phyloP scores from a whole-genome alignment of 1,284 basidiomycete genomes.

The Wolfiporia cocos region DNA sequence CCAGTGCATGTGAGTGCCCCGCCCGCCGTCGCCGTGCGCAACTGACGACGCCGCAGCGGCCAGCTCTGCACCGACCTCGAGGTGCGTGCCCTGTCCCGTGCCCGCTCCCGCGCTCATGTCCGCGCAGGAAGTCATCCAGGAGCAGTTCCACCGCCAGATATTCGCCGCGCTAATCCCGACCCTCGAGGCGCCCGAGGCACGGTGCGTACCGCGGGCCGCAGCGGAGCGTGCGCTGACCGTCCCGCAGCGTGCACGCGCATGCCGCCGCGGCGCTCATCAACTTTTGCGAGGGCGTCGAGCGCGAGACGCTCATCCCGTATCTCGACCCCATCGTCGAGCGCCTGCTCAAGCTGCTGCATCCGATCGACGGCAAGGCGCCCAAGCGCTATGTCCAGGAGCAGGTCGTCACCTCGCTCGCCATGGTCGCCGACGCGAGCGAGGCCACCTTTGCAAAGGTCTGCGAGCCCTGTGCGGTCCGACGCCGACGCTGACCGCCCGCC shows the following conservation, averaged over 20 bases:
- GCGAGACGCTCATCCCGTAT: constrained; percentile 66
- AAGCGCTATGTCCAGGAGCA: constrained; percentile 77
- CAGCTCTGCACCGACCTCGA: constrained; percentile 82
- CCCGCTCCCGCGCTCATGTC: neutral
- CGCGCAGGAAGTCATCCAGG: constrained; percentile 67
- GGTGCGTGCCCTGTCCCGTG: constrained; percentile 30
- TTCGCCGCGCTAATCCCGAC: constrained; percentile 68
- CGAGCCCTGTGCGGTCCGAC: constrained; percentile 3
- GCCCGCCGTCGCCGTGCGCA: constrained; percentile 1
- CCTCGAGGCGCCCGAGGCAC: constrained; percentile 68
- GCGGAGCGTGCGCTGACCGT: too few relatives aligned
- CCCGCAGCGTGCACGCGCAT: constrained; percentile 74
- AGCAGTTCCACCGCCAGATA: constrained; percentile 58
- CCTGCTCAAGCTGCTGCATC: constrained; percentile 59
- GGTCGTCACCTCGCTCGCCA: constrained; percentile 75
- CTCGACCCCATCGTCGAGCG: constrained; percentile 74
- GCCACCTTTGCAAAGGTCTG: constrained; percentile 59
- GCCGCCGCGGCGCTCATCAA: constrained; percentile 85
- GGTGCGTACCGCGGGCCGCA: constrained; percentile 37
- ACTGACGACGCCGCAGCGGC: constrained; percentile 39
- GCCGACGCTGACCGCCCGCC: neutral
- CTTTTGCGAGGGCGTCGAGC: constrained; percentile 78
- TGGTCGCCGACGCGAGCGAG: constrained; percentile 81
- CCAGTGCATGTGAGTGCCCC: constrained; percentile 70
- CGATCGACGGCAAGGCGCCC: constrained; percentile 30